These are phyloP conservation scores for Leishmania aethiopica DNA, from an alignment of 208 protist genomes.

Conservation along the genomic window DNA sequence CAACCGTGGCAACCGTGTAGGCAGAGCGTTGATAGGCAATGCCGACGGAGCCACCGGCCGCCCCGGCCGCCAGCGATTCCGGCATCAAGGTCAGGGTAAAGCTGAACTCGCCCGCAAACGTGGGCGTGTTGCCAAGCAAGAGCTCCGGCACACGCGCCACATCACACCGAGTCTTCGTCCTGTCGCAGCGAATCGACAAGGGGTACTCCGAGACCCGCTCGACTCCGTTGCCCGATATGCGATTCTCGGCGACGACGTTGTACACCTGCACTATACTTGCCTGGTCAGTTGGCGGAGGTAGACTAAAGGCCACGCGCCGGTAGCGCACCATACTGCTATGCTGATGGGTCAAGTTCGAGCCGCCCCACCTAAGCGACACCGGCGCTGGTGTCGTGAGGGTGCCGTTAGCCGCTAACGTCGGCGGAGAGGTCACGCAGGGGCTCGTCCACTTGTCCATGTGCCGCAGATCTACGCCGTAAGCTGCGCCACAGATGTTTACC, in stretches of 20 bases:
- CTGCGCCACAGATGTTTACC: constrained; percentile 63
- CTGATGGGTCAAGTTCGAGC: constrained; percentile 22
- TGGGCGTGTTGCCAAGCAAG: constrained; percentile 10
- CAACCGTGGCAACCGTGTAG: constrained; percentile 60
- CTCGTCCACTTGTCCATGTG: constrained; percentile 33
- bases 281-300: constrained; percentile 26
- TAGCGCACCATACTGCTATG: constrained; percentile 41
- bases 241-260: constrained; percentile 12
- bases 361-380: constrained; percentile 44
- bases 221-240: constrained; percentile 8
- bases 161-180: constrained; percentile 32
- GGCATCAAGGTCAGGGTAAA: constrained; percentile 16
- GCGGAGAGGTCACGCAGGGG: constrained; percentile 13
- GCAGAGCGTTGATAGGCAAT: constrained; percentile 55
- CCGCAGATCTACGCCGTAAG: constrained; percentile 37
- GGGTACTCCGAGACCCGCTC: constrained; percentile 7
- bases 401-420: background rate
- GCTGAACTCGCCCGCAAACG: background rate
- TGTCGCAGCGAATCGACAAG: constrained; percentile 27
- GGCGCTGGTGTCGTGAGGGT: background rate
- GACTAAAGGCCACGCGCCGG: constrained; percentile 46
- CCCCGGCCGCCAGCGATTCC: constrained; percentile 19
- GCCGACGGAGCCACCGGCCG: constrained; percentile 41
- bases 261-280: constrained; percentile 10
- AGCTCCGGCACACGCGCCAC: constrained; percentile 35